Evolutionary conservation across 1,284 basidiomycete species (phyloP), one percentile per base, ranked within the genome.

Genomic region (Pseudozyma thailandica): DNA sequence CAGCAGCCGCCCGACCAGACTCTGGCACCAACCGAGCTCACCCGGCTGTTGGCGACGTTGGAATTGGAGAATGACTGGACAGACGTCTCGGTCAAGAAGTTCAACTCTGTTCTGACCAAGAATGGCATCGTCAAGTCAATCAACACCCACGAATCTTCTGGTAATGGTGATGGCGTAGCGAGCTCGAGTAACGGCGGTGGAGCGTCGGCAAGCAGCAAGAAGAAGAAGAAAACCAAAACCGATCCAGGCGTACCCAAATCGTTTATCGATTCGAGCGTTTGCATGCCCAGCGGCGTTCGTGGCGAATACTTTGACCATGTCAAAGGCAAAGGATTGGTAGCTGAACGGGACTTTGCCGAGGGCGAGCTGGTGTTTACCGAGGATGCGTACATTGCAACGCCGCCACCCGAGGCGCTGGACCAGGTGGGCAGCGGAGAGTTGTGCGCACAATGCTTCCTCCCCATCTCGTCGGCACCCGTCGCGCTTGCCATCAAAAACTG

Each of bases 271-370:
- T 2, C 55, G 9, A 12, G 26, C 20, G 33, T 80, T n/a, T 3
- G 48, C 13, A 41, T 79, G 10, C 77, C 78, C 0, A 1, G 59
- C 2, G 74, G 74, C 15, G 86, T 91, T 12, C 85, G 88, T 51
- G 90, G 91, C 2, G 87, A 86, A 75, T 87, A 89, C 83, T 93
- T 92, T 78, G 86, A 88, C 48, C 85, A 86, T 51, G 84, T 86
- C 62, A 92, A 90, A 78, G 92, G 92, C 9, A 94, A 94, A 77
- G 93, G 93, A 0, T 85, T 94, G 27, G 87, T 94, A 1, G 91
- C 91, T 1, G 87, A 84, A 25, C 86, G 88, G 51, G 85, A 86
- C 45, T 89, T 94, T 57, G 83, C 84, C 12, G 86, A 88, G 73
- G 91, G 90, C 0, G 91, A 93, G 66, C 84, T 88, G 9, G 78